Evolutionary conservation across 257 asterid species (phyloP).

Genomic region (Ajuga chamaepitys): DNA sequence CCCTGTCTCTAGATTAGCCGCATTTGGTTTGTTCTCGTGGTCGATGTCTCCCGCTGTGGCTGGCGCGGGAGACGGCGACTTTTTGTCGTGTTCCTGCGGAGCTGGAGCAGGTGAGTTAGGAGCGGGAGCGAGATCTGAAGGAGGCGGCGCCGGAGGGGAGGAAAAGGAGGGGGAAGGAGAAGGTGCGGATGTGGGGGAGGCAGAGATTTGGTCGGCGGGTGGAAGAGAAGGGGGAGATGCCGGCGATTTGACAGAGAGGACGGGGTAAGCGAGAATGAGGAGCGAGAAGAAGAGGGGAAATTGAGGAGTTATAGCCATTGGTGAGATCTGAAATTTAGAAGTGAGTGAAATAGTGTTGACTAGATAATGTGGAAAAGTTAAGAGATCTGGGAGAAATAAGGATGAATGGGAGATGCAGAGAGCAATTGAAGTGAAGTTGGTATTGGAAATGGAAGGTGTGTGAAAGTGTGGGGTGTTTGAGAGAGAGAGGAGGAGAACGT

Average conservation of each 20-base stretch:
- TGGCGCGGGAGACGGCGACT: constrained; percentile 33
- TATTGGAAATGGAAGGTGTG: neutral
- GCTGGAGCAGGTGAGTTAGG: constrained; percentile 34
- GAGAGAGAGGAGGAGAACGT: neutral
- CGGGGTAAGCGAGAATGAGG: constrained; percentile 7
- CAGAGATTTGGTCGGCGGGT: constrained; percentile 27
- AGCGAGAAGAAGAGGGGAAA: constrained; percentile 21
- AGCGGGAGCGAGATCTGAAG: constrained; percentile 30
- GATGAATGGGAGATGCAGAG: neutral
- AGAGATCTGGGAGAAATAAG: constrained; percentile 1
- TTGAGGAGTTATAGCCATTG: constrained; percentile 27
- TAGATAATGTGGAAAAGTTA: neutral
- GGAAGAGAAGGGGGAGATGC: constrained; percentile 34
- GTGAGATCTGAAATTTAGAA: constrained; percentile 12
- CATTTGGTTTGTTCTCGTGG: constrained; percentile 22
- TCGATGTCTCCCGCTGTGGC: constrained; percentile 15
- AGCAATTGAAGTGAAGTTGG: neutral
- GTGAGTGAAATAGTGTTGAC: neutral
- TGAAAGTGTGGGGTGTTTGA: neutral
- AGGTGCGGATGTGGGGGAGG: constrained; percentile 14
- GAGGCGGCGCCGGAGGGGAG: constrained; percentile 69
- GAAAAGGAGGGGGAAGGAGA: constrained; percentile 18
- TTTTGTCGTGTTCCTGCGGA: neutral
- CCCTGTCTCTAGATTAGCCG: constrained; percentile 14
- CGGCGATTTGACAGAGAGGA: constrained; percentile 27